Conservation (phyloP, 176 grass and related monocot genomes). For the Hordeum marinum region DNA sequence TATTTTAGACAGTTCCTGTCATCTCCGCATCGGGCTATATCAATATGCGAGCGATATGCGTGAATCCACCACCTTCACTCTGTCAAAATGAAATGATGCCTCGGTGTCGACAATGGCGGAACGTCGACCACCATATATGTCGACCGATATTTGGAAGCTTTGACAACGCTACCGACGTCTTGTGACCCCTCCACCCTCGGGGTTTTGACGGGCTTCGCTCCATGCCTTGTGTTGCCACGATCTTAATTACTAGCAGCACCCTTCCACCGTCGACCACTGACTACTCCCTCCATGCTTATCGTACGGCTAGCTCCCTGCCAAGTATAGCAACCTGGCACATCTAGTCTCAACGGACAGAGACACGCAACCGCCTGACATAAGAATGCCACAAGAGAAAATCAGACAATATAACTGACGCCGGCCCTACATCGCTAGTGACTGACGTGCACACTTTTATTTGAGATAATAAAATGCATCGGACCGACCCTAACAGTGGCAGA, state of each 20-base stretch:
- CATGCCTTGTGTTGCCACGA: neutral
- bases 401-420: neutral
- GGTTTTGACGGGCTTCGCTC: neutral
- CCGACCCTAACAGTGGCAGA: neutral
- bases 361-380: neutral
- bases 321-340: neutral
- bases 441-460: neutral
- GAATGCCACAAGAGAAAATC: neutral
- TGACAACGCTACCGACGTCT: neutral
- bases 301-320: neutral
- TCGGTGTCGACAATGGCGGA: neutral
- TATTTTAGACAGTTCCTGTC: neutral
- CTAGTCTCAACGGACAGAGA: neutral
- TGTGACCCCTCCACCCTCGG: neutral
- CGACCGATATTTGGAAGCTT: neutral
- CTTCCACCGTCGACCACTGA: neutral
- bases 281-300: neutral
- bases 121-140: neutral
- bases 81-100: neutral
- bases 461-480: neutral
- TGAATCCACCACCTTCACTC: neutral
- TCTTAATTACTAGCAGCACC: neutral
- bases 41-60: neutral
- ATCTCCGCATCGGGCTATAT: neutral
- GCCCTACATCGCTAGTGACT: neutral